These are phyloP conservation scores for Coniferiporia sulphurascens DNA, from an alignment of 1,284 basidiomycete species.

Conservation along the genomic window DNA sequence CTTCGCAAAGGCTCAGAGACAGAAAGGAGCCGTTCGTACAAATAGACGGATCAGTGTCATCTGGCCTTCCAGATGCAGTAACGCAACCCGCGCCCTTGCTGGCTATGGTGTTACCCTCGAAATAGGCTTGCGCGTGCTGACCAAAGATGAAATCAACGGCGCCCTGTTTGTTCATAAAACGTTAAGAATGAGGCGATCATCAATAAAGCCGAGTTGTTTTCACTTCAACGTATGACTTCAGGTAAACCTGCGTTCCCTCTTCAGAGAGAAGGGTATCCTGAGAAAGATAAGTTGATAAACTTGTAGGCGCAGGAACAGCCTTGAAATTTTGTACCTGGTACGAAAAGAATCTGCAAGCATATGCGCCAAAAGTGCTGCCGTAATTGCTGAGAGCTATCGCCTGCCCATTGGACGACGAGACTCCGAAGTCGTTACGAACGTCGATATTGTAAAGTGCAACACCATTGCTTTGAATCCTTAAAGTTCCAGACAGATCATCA, in stretches of 20 bases:
- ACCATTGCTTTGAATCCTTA: conserved; percentile 28
- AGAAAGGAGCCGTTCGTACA: conserved; percentile 16
- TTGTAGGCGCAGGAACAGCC: background rate
- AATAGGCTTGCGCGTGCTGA: conserved; percentile 28
- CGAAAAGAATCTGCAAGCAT: conserved; percentile 20
- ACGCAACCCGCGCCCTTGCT: conserved; percentile 28
- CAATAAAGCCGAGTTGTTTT: background rate
- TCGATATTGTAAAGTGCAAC: conserved; percentile 31
- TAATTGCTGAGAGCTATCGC: conserved; percentile 29
- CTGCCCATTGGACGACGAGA: conserved; percentile 22
- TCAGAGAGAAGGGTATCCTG: conserved; percentile 32
- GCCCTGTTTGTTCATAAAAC: conserved; percentile 17
- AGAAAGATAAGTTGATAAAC: conserved; percentile 1
- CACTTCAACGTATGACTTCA: conserved; percentile 29
- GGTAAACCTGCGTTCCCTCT: conserved; percentile 29
- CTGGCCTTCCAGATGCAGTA: conserved; percentile 27
- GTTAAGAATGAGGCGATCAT: background rate
- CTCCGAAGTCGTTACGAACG: conserved; percentile 27
- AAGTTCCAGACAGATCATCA: conserved; percentile 27
- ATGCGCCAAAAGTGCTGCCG: conserved; percentile 22
- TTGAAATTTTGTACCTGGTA: conserved; percentile 19
- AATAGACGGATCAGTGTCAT: conserved; percentile 17
- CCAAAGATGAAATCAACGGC: conserved; percentile 35
- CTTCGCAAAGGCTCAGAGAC: conserved; percentile 7
- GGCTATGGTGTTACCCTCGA: conserved; percentile 30